Evolutionary conservation across 225 moss, liverwort and hornwort species (phyloP).

Genomic region (Climacium dendroides): DNA sequence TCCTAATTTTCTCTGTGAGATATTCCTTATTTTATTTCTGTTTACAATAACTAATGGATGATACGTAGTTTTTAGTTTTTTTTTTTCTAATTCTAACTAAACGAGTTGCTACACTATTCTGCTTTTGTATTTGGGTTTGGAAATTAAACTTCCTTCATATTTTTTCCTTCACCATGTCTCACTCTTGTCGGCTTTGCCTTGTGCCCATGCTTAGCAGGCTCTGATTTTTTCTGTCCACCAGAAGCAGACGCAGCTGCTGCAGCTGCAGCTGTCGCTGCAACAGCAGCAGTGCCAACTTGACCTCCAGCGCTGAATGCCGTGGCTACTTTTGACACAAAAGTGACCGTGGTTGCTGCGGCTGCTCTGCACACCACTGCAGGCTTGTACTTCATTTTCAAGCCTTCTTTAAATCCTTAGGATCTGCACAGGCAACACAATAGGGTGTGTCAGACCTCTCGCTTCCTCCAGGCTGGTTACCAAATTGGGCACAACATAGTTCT

Average conservation of each 20-base stretch:
- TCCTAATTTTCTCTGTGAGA: not conserved
- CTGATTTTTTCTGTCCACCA: constrained; percentile 1
- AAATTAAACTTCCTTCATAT: not conserved
- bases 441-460: not conserved
- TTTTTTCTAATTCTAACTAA: not conserved
- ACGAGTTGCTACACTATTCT: not conserved
- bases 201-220: not conserved
- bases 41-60: not conserved
- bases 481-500: no score
- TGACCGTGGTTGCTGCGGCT: constrained; percentile 59
- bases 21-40: not conserved
- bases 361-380: constrained; percentile 68
- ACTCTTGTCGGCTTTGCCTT: constrained; percentile 3
- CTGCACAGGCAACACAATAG: not conserved
- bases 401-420: not conserved
- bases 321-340: constrained; percentile 54
- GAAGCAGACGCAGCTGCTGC: constrained; percentile 28
- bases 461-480: not conserved
- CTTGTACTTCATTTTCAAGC: constrained; percentile 53
- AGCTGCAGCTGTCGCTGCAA: constrained; percentile 41
- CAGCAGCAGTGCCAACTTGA: constrained; percentile 49
- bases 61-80: not conserved
- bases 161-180: constrained; percentile 9
- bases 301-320: constrained; percentile 46
- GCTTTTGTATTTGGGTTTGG: not conserved